A percentile compares a stretch with the other conserved stretches of the same genome.
Conservation (phyloP, 176 grass and related monocot genomes). For the Eleusine coracana region DNA sequence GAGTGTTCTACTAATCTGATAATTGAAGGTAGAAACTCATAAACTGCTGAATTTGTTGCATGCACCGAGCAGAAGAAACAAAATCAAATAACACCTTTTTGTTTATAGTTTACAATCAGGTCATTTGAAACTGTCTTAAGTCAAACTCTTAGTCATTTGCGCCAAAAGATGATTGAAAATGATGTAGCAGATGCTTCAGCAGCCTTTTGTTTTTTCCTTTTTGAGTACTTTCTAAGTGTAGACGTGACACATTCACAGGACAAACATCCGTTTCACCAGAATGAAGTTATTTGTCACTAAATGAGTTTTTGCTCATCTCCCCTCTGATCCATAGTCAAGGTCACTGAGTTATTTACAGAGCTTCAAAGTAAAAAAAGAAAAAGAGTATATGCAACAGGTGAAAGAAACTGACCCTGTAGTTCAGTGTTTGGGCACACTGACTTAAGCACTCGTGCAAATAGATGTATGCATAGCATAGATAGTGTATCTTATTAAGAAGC, state of each 20-base stretch:
- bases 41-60: background rate
- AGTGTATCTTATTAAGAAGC: too few relatives aligned
- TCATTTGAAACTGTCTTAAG: background rate
- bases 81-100: background rate
- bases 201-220: conserved; percentile 67
- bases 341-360: background rate
- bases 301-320: conserved; percentile 83
- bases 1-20: background rate
- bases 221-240: background rate
- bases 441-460: too few relatives aligned
- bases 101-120: background rate
- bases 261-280: background rate
- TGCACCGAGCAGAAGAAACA: background rate
- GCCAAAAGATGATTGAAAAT: conserved; percentile 13
- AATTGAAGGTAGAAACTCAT: background rate
- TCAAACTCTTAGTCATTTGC: conserved; percentile 1
- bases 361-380: background rate
- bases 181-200: conserved; percentile 50
- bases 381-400: background rate
- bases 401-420: conserved; percentile 71
- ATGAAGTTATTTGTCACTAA: background rate
- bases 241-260: conserved; percentile 11
- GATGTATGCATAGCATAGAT: too few relatives aligned
- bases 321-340: conserved; percentile 41
- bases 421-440: too few relatives aligned